Base-by-base conservation (phyloP, 495 filamentous ascomycete species). In the Massariosphaeria phaeospora region DNA sequence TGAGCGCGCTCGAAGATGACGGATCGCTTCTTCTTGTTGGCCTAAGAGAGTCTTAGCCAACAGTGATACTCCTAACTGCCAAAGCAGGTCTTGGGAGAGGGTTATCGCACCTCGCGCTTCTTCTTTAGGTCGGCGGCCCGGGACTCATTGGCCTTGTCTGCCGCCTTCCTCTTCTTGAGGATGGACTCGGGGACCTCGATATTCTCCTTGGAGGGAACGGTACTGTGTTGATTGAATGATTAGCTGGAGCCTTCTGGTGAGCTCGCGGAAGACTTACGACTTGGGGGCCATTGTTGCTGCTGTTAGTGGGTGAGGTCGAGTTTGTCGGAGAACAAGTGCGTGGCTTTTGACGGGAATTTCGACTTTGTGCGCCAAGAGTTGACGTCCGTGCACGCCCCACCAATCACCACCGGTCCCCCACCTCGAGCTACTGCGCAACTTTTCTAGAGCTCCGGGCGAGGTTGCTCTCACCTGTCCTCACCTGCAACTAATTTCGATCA, bases 1-100 rank as follows among this genome's bases (percentile, higher is more conserved):
- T 98, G 91, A 68, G 94, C 93, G 74, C 94, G 93, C 87, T 98
- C 95, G 88, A 98, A 98, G 84, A 97, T 94, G 67, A 91, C 86
- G 53, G 76, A 76, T 69, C 94, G 91, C 85, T 95, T 96, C 78
- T 93, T 83, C 81, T 97, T 98, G 82, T 86, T 88, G 75, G 84
- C 83, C 93, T 98, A 68, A 63, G 42, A 44, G 10, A 48, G 57
- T 57, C 36, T 67, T 48, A 59, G 60, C 70, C 48, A 70, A 68
- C 50, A 20, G 38, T 58, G 54, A 42, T 59, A 24, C 55, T 63
- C 60, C 54, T 57, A 61, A 65, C 57, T 60, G 57, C 57, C 26
- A 56, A 23, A 43, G 55, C 38, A 49, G 40, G 65, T 60, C 58
- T 63, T 59, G 60, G 61, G 63, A 57, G 51, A 35, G 33, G 41